phyloP scores from a whole-genome alignment of 1,284 basidiomycete genomes.

The Leccinum ponderosum region DNA sequence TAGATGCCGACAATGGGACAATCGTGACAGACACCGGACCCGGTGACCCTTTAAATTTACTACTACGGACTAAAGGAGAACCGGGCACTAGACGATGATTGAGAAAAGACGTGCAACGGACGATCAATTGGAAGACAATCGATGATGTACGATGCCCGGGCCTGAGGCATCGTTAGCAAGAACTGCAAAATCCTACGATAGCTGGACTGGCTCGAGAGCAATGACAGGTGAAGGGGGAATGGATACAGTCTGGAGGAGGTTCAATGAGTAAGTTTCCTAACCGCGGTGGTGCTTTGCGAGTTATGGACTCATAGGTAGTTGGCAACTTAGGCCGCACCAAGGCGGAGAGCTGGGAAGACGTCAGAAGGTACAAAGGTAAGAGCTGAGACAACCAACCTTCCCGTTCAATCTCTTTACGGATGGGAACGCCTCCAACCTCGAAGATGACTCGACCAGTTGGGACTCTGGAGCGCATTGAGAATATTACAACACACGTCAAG shows the following conservation, averaged over 20 bases:
- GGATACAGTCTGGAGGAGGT: slow-evolving; percentile 25
- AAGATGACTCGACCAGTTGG: slow-evolving; percentile 93
- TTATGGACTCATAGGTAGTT: slow-evolving; percentile 88
- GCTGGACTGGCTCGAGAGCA: slow-evolving; percentile 10
- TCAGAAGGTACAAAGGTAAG: slow-evolving; percentile 1
- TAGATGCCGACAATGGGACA: too few relatives aligned
- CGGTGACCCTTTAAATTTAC: too few relatives aligned
- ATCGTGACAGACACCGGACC: too few relatives aligned
- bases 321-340: slow-evolving; percentile 90
- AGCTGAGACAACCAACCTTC: slow-evolving; percentile 58
- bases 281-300: slow-evolving; percentile 67
- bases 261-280: slow-evolving; percentile 71
- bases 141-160: too few relatives aligned
- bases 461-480: slow-evolving; percentile 52
- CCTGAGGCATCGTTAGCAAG: neutral
- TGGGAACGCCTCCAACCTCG: slow-evolving; percentile 89
- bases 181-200: slow-evolving; percentile 3
- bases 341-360: slow-evolving; percentile 68
- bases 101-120: too few relatives aligned
- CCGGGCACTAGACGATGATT: too few relatives aligned
- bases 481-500: neutral
- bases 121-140: too few relatives aligned
- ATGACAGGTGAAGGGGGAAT: slow-evolving; percentile 16
- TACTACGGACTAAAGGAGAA: too few relatives aligned
- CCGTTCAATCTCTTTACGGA: slow-evolving; percentile 91